Conservation (phyloP, 192 early-diverging fungal species). For the Lobosporangium transversale region DNA sequence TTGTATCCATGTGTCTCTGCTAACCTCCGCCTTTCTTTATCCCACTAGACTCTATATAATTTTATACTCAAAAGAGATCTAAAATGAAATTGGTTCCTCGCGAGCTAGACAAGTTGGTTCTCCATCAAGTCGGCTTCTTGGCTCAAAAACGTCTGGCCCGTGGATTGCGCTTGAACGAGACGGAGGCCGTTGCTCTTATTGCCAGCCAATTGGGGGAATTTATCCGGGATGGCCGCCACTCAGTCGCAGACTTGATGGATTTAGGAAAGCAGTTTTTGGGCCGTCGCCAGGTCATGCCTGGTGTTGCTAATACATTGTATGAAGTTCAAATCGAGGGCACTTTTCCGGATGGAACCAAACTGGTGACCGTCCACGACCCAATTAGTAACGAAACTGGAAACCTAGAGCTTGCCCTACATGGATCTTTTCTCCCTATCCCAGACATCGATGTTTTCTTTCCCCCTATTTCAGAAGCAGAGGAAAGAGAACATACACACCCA, state of each 20-base stretch:
- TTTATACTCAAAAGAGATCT: neutral
- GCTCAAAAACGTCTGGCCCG: slow-evolving; percentile 93
- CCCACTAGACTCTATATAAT: neutral
- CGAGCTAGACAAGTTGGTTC: slow-evolving; percentile 93
- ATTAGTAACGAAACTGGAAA: slow-evolving; percentile 87
- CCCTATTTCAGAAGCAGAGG: slow-evolving; percentile 46
- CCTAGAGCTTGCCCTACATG: slow-evolving; percentile 85
- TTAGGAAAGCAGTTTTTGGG: slow-evolving; percentile 90
- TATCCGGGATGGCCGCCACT: slow-evolving; percentile 89
- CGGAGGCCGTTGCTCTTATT: slow-evolving; percentile 91
- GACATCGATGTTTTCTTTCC: slow-evolving; percentile 63
- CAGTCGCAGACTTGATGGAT: slow-evolving; percentile 88
- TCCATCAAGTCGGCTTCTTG: slow-evolving; percentile 87
- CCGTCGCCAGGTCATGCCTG: slow-evolving; percentile 80
- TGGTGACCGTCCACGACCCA: slow-evolving; percentile 94
- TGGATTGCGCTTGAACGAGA: slow-evolving; percentile 86
- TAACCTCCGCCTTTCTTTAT: too few relatives aligned
- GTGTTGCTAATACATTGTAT: slow-evolving; percentile 73
- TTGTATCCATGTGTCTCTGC: too few relatives aligned
- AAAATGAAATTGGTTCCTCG: slow-evolving; percentile 86
- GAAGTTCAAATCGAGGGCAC: slow-evolving; percentile 93
- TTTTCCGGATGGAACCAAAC: slow-evolving; percentile 93
- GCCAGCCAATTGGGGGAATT: slow-evolving; percentile 87
- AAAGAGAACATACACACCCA: slow-evolving; percentile 24
- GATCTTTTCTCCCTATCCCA: slow-evolving; percentile 86